phyloP scores from a whole-genome alignment of 768 basidiomycete species.

The Lenzites betulinus region DNA sequence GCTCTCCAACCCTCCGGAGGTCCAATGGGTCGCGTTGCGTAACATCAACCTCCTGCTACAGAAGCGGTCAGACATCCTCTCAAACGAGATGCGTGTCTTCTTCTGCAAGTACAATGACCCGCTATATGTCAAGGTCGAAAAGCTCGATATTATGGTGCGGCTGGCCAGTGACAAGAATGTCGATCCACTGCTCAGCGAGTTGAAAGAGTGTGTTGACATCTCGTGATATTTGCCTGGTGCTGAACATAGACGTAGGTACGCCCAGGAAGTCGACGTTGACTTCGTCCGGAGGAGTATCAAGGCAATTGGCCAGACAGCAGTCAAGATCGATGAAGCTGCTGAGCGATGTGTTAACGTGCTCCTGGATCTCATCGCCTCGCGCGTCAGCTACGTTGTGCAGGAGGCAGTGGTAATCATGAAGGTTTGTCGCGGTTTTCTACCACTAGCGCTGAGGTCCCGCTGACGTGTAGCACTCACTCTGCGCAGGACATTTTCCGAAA shows the following conservation, averaged over 20 bases:
- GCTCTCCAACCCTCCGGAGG: slow-evolving; percentile 93
- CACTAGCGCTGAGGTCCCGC: background rate
- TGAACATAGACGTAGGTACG: slow-evolving; percentile 58
- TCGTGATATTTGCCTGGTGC: background rate
- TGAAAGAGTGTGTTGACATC: slow-evolving; percentile 71
- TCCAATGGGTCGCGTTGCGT: slow-evolving; percentile 97
- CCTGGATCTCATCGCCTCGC: slow-evolving; percentile 87
- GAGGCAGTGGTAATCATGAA: slow-evolving; percentile 99
- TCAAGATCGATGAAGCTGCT: slow-evolving; percentile 91
- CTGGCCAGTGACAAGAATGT: slow-evolving; percentile 90
- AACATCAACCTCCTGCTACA: slow-evolving; percentile 97
- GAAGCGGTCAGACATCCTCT: slow-evolving; percentile 85
- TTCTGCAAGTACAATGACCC: slow-evolving; percentile 99
- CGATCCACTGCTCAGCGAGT: slow-evolving; percentile 90
- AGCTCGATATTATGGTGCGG: slow-evolving; percentile 97
- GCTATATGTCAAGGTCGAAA: slow-evolving; percentile 98
- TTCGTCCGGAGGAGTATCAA: slow-evolving; percentile 95
- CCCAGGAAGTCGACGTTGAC: slow-evolving; percentile 97
- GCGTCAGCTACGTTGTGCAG: slow-evolving; percentile 97
- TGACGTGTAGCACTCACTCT: background rate
- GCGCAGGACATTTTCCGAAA: slow-evolving; percentile 94
- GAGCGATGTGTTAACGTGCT: slow-evolving; percentile 95
- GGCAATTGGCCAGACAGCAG: slow-evolving; percentile 94
- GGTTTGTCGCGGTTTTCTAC: slow-evolving; percentile 44
- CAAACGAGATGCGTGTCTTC: slow-evolving; percentile 98